Base-by-base conservation (phyloP, 345 rosid species). In the Lepidium aucheri region DNA sequence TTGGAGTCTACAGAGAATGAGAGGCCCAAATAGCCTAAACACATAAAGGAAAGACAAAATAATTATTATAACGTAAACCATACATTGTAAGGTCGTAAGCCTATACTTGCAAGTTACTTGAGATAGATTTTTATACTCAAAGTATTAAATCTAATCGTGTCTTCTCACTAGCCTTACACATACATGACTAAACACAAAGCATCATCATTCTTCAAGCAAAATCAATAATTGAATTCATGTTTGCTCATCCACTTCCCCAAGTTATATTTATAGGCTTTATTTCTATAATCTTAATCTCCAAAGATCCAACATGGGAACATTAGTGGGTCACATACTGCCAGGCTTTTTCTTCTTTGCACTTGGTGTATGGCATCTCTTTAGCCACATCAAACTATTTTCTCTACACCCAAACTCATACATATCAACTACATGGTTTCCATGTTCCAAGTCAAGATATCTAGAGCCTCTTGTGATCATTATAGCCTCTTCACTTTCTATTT, bases 331-430 rank as follows among this genome's bases (percentile, higher is more conserved):
- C 78, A 87, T 85, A 1, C 68, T 80, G 52, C 96, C 96, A 1
- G 95, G 98, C 0, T 50, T 79, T 20, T 87, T 83, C 72, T 86
- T 89, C 81, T 43, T 86, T 44, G 59, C 69, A 43, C 78, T 85
- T 68, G 95, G 95, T 38, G 73, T 84, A 14, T 89, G 98, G 96
- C 95, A 91, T 70, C 82, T 91, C 41, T 69, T 89, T 64, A 89
- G 85, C 81, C 89, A 87, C 60, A 79, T 82, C 73, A 83, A 74
- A 54, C 79, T 86, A 74, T 80, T 84, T 52, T 67, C 74, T 43
- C 76, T 67, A 15, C 70, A 71, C 55, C 88, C 91, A 24, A 79
- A 65, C 26, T 79, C 86, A 30, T 92, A 82, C 74, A 68, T 57
- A 10, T 81, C 95, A 3, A 64, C 44, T 3, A 63, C 81, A 44